Base-by-base conservation (phyloP, 106 monocot species). In the Triglochin maritima region DNA sequence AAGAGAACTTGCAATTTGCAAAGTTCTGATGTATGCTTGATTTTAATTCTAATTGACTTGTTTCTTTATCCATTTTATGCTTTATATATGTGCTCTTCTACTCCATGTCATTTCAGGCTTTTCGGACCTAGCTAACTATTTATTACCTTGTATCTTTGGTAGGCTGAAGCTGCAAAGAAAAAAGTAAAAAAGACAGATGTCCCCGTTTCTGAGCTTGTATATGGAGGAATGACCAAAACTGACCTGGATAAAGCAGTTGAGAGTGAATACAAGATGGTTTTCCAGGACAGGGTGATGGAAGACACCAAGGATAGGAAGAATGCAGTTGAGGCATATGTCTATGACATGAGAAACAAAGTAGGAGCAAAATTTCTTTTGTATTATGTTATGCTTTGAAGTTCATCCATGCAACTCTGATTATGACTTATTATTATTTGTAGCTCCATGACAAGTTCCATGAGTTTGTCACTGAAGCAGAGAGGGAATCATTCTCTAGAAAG, bases 301-400 rank as follows among this genome's bases (percentile, higher is more conserved):
- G 93, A 93, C 69, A 93, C 88, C 5, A 93, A 93, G 51, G 88
- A 93, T 71, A 93, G 72, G 69, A 93, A 93, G 79, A 93, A 93
- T 82, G 93, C 88, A 17, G 93, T 93, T n/a, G 93, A 93, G 69
- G 81, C 93, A 5, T 93, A 93, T 72, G 86, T 93, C 29, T 93
- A 88, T 80, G 88, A 89, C 65, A 88, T 93, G 88, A 78, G 93
- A 62, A 93, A 84, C 69, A 93, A 93, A 72, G 92, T 81, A 59
- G 7, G 58, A 7, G 11, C 11, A 11, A 7, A 7, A 8, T 52
- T 8, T 52, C 11, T 11, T 1, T 6, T 52, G 52, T 52, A 29
- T 52, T 52, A 11, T 52, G 0, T 52, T 2, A 11, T 6, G 11
- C 11, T 52, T 52, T 52, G 11, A 11, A 52, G 7, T 6, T 8